These are phyloP conservation scores for Pharnaceum exiguum DNA, from an alignment of 148 eudicot species.

Conservation along the genomic window DNA sequence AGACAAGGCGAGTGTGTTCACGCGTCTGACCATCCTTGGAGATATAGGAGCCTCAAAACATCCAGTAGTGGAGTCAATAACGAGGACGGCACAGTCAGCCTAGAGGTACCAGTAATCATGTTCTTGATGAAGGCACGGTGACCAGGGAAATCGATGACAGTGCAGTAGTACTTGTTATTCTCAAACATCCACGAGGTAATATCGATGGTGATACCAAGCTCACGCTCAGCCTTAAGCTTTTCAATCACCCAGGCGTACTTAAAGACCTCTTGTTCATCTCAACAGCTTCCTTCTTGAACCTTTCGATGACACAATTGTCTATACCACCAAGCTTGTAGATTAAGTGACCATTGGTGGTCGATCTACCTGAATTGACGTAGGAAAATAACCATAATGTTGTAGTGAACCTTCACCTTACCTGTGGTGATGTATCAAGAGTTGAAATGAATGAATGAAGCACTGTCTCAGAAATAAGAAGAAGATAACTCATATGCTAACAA, in stretches of 20 bases:
- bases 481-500: too few relatives aligned
- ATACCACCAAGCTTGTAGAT: constrained; percentile 47
- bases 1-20: constrained; percentile 42
- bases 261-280: constrained; percentile 55
- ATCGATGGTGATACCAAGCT: constrained; percentile 45
- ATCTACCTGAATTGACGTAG: constrained; percentile 37
- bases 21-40: constrained; percentile 54
- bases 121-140: constrained; percentile 46
- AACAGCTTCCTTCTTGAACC: constrained; percentile 44
- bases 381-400: constrained; percentile 34
- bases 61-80: constrained; percentile 44
- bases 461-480: too few relatives aligned
- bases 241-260: constrained; percentile 52
- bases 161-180: constrained; percentile 44
- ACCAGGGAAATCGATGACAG: constrained; percentile 45
- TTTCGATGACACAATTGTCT: constrained; percentile 53
- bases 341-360: constrained; percentile 36
- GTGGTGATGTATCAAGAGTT: constrained; percentile 8
- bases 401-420: constrained; percentile 39
- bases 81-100: constrained; percentile 49
- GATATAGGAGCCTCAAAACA: constrained; percentile 48
- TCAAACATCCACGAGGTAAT: constrained; percentile 43
- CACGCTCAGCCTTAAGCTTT: constrained; percentile 48
- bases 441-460: too few relatives aligned
- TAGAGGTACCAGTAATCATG: constrained; percentile 52